Percentiles rank a stretch among this genome's conserved stretches.
These are phyloP conservation scores for Aaosphaeria pasadenensis DNA, from an alignment of 2,329 filamentous ascomycete genomes.

Conservation along the genomic window DNA sequence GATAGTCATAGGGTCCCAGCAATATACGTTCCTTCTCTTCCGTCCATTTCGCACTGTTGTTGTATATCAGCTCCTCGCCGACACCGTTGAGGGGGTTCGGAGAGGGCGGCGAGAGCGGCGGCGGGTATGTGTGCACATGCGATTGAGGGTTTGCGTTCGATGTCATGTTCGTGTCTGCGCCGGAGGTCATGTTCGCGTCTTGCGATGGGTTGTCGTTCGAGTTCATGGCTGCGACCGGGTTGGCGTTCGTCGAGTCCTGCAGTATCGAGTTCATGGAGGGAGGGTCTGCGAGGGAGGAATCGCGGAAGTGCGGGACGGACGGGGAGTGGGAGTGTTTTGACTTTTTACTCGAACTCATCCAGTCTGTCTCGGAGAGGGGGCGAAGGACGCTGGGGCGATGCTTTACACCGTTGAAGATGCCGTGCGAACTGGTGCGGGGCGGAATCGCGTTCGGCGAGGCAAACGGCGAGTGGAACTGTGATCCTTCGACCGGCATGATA, in stretches of 20 bases:
- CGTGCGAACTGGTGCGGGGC: constrained; percentile 37
- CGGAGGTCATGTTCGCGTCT: no score
- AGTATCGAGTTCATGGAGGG: constrained; percentile 9
- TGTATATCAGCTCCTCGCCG: constrained; percentile 40
- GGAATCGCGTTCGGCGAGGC: constrained; percentile 40
- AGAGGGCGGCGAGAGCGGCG: constrained; percentile 24
- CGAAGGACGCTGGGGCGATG: constrained; percentile 30
- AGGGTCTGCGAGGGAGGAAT: neutral
- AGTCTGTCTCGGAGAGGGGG: constrained; percentile 38
- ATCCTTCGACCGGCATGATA: neutral
- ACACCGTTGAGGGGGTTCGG: constrained; percentile 23
- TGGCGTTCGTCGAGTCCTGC: neutral
- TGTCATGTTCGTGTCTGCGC: no score
- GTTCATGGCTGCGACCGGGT: neutral
- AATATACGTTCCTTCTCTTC: constrained; percentile 74
- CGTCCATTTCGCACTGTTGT: constrained; percentile 58
- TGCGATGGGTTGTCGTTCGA: no score
- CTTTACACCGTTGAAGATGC: constrained; percentile 25
- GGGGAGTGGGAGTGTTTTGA: constrained; percentile 29
- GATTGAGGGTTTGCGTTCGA: constrained; percentile 1
- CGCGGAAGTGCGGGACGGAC: constrained; percentile 9
- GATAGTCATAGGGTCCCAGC: constrained; percentile 76
- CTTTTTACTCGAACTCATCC: constrained; percentile 40
- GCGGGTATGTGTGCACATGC: constrained; percentile 21
- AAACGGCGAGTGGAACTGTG: constrained; percentile 21